Base-by-base conservation (phyloP, 73 alveolate species). In the Paramecium primaurelia region DNA sequence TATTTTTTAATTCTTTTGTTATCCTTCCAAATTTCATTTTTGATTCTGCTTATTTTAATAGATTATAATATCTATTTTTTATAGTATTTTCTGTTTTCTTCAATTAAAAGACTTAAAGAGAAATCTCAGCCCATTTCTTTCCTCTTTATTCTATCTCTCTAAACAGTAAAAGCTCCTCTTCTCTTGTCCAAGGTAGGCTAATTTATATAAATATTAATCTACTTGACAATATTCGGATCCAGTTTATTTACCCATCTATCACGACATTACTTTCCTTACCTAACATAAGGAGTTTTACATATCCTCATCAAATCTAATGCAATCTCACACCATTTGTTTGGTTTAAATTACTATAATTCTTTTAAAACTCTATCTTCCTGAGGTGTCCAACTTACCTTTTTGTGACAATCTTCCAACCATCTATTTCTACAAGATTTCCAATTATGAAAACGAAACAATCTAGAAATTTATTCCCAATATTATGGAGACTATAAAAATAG, bases 201-300 rank as follows among this genome's bases (percentile, higher is more conserved):
- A 4, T 45, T 40, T 1, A 45, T 44, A 12, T 11, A 12, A 3
- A 14, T 44, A 12, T 25, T 20, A 42, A 12, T 12, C 12, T 80
- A 80, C 91, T 42, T 44, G 58, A 80, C 30, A 0, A 80, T 80
- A 36, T 80, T 80, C 2, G 91, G 91, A 36, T 80, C 91, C 4
- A 80, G 30, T 80, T 80, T 80, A 80, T 80, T 80, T 26, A 80
- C 58, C 91, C 91, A 80, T 28, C 91, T 80, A 36, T 80, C 91
- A 6, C 91, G 44, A 42, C 91, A 80, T 47, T 42, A 47, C 16
- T 80, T 80, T 14, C 91, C 91, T 64, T 80, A 80, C 8, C 91
- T 12, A 22, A 80, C 26, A 36, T 80, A 47, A 1, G 91, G 30
- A 10, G 91, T 80, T 45, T 49, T 25, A 80, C 91, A 80, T 8